Conservation (phyloP, 2,329 filamentous ascomycete species). For the Teratosphaeria pseudoeucalypti region DNA sequence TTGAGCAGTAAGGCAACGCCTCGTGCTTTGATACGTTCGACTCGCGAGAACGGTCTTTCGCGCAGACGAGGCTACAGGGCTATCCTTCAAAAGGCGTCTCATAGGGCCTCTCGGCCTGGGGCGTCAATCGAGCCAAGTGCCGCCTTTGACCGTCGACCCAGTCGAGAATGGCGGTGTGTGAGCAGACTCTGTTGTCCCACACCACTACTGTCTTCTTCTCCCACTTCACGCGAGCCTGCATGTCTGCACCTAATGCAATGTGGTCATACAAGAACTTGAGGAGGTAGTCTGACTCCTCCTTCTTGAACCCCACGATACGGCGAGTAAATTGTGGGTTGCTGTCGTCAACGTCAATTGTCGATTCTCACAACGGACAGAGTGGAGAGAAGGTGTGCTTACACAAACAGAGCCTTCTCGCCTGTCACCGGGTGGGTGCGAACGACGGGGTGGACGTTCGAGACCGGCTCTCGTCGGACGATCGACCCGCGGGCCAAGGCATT, state of each 20-base stretch:
- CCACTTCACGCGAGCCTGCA: slow-evolving; percentile 69
- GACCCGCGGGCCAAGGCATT: slow-evolving; percentile 56
- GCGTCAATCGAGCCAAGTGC: slow-evolving; percentile 72
- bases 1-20: neutral
- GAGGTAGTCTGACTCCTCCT: slow-evolving; percentile 71
- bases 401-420: slow-evolving; percentile 71
- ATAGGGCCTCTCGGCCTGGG: slow-evolving; percentile 66
- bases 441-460: slow-evolving; percentile 64
- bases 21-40: neutral
- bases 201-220: slow-evolving; percentile 69
- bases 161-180: slow-evolving; percentile 69
- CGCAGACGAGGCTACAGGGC: neutral
- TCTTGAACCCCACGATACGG: slow-evolving; percentile 71
- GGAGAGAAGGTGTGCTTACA: slow-evolving; percentile 52
- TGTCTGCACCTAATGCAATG: slow-evolving; percentile 59
- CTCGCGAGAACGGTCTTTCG: neutral
- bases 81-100: slow-evolving; percentile 47
- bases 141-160: slow-evolving; percentile 71
- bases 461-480: slow-evolving; percentile 64
- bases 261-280: slow-evolving; percentile 71
- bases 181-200: slow-evolving; percentile 75
- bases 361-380: neutral
- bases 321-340: slow-evolving; percentile 56
- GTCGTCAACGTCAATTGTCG: neutral
- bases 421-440: slow-evolving; percentile 71